Percentiles rank a stretch among this genome's conserved stretches.
Conservation (phyloP, 768 basidiomycete species). For the Hericium coralloides region DNA sequence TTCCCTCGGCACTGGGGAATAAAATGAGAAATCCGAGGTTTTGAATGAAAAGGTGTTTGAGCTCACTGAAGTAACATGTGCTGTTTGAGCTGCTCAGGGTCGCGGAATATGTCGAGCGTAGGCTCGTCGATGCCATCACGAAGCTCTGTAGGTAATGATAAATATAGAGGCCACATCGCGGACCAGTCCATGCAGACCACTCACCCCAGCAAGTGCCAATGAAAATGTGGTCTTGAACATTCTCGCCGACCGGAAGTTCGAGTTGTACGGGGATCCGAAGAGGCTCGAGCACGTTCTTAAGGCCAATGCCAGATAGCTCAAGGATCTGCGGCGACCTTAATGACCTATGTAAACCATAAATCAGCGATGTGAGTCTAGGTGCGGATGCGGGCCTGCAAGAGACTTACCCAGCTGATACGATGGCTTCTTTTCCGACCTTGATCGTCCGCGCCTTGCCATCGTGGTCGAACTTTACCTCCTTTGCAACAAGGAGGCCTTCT, state of each 20-base stretch:
- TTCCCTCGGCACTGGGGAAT: conserved; percentile 9
- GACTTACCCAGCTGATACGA: conserved; percentile 28
- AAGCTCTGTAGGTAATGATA: conserved; percentile 2
- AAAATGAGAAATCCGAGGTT: not conserved
- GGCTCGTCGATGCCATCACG: conserved; percentile 5
- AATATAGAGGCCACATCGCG: not conserved
- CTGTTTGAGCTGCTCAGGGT: conserved; percentile 1
- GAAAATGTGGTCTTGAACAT: conserved; percentile 43
- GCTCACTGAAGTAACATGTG: conserved; percentile 9
- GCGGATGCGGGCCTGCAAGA: not conserved
- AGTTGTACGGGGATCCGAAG: conserved; percentile 30
- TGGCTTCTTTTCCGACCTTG: conserved; percentile 33
- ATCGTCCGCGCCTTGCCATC: conserved; percentile 20
- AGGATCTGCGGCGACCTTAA: conserved; percentile 36
- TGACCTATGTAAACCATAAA: conserved; percentile 16
- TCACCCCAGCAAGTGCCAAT: conserved; percentile 19
- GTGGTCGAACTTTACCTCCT: conserved; percentile 28
- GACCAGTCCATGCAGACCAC: not conserved
- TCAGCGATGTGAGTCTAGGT: not conserved
- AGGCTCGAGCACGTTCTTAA: conserved; percentile 27
- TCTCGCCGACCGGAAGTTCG: conserved; percentile 42
- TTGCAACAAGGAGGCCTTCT: conserved; percentile 17
- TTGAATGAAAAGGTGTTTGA: not conserved
- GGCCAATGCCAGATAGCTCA: conserved; percentile 51
- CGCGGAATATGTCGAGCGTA: conserved; percentile 5